A percentile compares a stretch with the other conserved stretches of the same genome.
Conservation (phyloP, 2,329 filamentous ascomycete species). For the Immersiporthe knoxdaviesiana region DNA sequence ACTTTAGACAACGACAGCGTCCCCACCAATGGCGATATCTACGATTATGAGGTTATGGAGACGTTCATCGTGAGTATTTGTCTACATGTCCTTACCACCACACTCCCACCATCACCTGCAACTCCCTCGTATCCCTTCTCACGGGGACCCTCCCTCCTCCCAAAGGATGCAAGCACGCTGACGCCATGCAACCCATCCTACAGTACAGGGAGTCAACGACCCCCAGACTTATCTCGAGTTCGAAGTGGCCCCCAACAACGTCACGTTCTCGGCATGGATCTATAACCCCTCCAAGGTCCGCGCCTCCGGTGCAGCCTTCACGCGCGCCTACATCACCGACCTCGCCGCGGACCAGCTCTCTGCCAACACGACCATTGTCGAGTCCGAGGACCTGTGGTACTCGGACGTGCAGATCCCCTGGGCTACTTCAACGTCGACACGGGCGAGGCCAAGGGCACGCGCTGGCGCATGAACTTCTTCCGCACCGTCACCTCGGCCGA, state of each 20-base stretch:
- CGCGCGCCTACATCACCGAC: constrained; percentile 46
- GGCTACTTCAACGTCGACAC: constrained; percentile 53
- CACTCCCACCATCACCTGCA: too few species aligned
- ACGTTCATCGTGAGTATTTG: constrained; percentile 44
- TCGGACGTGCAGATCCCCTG: constrained; percentile 49
- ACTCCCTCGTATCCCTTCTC: too few species aligned
- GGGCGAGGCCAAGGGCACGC: constrained; percentile 46
- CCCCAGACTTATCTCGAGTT: constrained; percentile 55
- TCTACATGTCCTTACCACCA: too few species aligned
- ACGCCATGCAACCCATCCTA: neutral
- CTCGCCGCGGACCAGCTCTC: constrained; percentile 47
- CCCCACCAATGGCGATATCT: constrained; percentile 51
- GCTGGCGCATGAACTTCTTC: constrained; percentile 59
- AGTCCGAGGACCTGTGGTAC: constrained; percentile 42
- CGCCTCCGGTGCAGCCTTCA: constrained; percentile 45
- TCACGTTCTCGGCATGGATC: constrained; percentile 55
- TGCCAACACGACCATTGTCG: constrained; percentile 45
- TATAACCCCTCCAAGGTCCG: constrained; percentile 54
- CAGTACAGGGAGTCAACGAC: constrained; percentile 45
- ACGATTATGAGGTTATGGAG: constrained; percentile 55
- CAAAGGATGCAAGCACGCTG: neutral
- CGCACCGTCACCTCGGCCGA: constrained; percentile 48
- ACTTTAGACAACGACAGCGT: constrained; percentile 26
- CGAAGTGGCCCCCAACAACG: constrained; percentile 55
- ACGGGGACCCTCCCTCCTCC: too few species aligned